These are phyloP conservation scores for Sclerotinia sclerotiorum DNA, from an alignment of 2,329 filamentous ascomycete species.

Conservation along the genomic window DNA sequence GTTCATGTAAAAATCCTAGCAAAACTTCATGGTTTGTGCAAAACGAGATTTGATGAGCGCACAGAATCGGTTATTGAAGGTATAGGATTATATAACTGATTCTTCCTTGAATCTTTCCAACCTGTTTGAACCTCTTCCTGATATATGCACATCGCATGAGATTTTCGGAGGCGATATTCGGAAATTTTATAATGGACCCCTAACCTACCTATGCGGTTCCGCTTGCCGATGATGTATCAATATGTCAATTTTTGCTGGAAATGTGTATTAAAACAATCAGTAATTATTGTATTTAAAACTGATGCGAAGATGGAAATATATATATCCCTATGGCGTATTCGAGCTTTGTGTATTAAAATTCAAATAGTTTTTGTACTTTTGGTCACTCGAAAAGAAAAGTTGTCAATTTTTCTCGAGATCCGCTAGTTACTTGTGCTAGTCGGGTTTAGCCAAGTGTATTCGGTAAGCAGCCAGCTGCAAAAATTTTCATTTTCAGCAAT, in stretches of 20 bases:
- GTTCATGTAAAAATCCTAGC: not conserved
- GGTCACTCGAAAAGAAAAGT: not conserved
- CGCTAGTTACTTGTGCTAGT: not conserved
- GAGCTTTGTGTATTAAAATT: not conserved
- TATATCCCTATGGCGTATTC: not conserved
- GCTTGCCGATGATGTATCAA: not conserved
- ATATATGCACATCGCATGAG: too few relatives aligned
- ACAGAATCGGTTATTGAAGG: conserved; percentile 1
- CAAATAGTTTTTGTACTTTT: not conserved
- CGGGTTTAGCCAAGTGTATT: not conserved
- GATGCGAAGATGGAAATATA: not conserved
- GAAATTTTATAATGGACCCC: too few relatives aligned
- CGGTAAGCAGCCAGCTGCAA: not conserved
- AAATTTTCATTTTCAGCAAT: not conserved
- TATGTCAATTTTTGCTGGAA: not conserved
- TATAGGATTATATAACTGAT: not conserved
- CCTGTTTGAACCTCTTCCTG: too few relatives aligned
- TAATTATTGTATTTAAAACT: not conserved
- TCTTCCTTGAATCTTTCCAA: too few relatives aligned
- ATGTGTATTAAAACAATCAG: not conserved
- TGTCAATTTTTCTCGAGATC: not conserved
- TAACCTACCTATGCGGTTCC: not conserved
- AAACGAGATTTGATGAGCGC: not conserved
- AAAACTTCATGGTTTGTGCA: not conserved
- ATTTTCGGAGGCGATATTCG: too few relatives aligned